Evolutionary conservation across 768 basidiomycete genomes (phyloP).

Genomic region (Lactifluus rugatus): DNA sequence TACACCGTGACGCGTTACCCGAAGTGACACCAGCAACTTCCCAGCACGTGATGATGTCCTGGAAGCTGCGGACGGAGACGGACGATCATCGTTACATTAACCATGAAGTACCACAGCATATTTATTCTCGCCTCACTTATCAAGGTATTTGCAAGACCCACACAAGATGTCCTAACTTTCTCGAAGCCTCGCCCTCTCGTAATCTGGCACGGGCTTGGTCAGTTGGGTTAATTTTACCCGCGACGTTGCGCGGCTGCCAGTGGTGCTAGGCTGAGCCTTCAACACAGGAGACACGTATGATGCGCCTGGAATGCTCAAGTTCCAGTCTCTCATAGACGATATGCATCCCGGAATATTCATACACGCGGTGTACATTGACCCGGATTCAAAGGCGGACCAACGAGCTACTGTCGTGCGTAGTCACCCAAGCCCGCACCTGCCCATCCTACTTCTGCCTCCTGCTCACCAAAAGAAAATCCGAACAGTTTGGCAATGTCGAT

Average conservation of each 20-base stretch:
- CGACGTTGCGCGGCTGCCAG: no score
- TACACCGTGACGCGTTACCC: no score
- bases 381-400: conserved; percentile 52
- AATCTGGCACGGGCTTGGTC: conserved; percentile 66
- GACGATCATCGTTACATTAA: not conserved
- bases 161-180: conserved; percentile 2
- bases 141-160: not conserved
- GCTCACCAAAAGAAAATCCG: not conserved
- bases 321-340: conserved; percentile 45
- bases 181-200: conserved; percentile 45
- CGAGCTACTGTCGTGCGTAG: conserved; percentile 62
- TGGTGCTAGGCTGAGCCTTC: not conserved
- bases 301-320: conserved; percentile 64
- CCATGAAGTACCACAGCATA: conserved; percentile 1
- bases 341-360: conserved; percentile 70
- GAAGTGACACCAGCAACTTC: no score
- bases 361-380: conserved; percentile 60
- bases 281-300: conserved; percentile 58
- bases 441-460: not conserved
- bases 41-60: no score
- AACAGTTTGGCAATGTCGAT: conserved; percentile 72
- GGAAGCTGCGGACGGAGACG: no score
- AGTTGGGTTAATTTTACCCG: no score
- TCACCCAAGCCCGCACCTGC: not conserved
- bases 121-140: not conserved